Conservation (phyloP, 352 stramenopile genomes). For the Phytophthora brassicae region DNA sequence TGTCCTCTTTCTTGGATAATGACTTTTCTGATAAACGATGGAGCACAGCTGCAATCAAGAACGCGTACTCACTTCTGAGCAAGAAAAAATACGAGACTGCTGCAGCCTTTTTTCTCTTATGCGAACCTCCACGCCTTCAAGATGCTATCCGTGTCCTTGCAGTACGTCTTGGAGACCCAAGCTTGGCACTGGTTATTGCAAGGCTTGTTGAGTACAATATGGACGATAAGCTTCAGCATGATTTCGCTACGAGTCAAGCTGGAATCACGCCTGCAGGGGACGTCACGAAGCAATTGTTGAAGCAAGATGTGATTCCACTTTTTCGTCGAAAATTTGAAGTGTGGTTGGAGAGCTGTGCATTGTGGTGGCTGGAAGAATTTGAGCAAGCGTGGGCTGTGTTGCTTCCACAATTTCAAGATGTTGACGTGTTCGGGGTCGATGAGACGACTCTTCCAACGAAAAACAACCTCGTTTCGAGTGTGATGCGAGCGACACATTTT, state of each 20-base stretch:
- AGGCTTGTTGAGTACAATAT: conserved; percentile 84
- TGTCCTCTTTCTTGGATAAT: conserved; percentile 76
- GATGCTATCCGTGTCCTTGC: conserved; percentile 90
- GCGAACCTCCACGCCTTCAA: conserved; percentile 91
- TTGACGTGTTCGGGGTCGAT: conserved; percentile 41
- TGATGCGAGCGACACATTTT: conserved; percentile 61
- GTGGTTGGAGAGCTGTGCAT: conserved; percentile 76
- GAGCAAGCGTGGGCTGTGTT: conserved; percentile 77
- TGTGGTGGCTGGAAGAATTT: conserved; percentile 88
- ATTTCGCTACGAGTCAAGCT: conserved; percentile 55
- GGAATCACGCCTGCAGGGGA: conserved; percentile 63
- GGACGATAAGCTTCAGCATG: conserved; percentile 49
- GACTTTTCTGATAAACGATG: conserved; percentile 84
- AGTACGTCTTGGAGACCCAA: conserved; percentile 84
- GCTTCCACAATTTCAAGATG: conserved; percentile 62
- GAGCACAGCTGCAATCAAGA: conserved; percentile 91
- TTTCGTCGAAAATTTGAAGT: conserved; percentile 62
- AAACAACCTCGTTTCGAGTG: conserved; percentile 38
- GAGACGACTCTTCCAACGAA: conserved; percentile 13
- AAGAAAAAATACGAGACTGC: conserved; percentile 92
- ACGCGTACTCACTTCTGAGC: conserved; percentile 93
- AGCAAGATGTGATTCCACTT: conserved; percentile 68
- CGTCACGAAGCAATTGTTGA: conserved; percentile 54
- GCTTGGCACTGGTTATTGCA: conserved; percentile 89
- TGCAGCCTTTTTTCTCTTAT: conserved; percentile 93